Conservation (phyloP, 306 rosid species). For the Vigna radiata region DNA sequence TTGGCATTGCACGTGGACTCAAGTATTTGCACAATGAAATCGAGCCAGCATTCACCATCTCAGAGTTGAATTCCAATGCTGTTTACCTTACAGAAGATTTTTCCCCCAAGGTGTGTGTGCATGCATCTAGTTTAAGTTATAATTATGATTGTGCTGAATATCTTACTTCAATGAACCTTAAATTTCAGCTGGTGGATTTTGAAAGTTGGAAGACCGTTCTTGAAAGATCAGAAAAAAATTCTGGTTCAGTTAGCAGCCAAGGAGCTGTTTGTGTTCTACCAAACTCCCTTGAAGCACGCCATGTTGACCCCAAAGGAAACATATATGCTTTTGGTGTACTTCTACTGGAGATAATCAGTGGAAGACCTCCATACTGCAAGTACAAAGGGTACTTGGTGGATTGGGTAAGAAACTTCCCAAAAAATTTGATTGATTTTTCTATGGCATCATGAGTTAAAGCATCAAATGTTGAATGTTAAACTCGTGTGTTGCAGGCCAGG, state of each 20-base stretch:
- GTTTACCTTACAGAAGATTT: constrained; percentile 97
- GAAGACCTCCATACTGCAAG: constrained; percentile 87
- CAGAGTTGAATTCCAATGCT: constrained; percentile 86
- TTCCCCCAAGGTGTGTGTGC: constrained; percentile 83
- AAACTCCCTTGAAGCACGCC: constrained; percentile 80
- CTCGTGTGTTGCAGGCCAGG: constrained; percentile 73
- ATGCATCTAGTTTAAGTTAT: constrained; percentile 9
- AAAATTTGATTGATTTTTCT: not conserved
- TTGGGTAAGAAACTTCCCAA: constrained; percentile 70
- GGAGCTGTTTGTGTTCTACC: constrained; percentile 75
- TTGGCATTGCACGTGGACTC: constrained; percentile 92
- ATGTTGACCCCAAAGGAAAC: constrained; percentile 82
- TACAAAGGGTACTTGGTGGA: constrained; percentile 86
- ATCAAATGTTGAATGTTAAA: constrained; percentile 19
- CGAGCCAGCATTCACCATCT: constrained; percentile 90
- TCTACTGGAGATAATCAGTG: constrained; percentile 86
- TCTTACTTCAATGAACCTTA: constrained; percentile 21
- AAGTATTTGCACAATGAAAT: constrained; percentile 86
- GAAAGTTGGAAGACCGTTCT: constrained; percentile 96
- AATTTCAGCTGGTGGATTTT: constrained; percentile 87
- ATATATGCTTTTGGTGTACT: constrained; percentile 82
- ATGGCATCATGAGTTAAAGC: not conserved
- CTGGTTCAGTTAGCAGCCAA: constrained; percentile 72
- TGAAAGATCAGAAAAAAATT: constrained; percentile 78
- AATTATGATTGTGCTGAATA: constrained; percentile 26